Base-by-base conservation (phyloP, 495 filamentous ascomycete species). In the Penicillium antarcticum region DNA sequence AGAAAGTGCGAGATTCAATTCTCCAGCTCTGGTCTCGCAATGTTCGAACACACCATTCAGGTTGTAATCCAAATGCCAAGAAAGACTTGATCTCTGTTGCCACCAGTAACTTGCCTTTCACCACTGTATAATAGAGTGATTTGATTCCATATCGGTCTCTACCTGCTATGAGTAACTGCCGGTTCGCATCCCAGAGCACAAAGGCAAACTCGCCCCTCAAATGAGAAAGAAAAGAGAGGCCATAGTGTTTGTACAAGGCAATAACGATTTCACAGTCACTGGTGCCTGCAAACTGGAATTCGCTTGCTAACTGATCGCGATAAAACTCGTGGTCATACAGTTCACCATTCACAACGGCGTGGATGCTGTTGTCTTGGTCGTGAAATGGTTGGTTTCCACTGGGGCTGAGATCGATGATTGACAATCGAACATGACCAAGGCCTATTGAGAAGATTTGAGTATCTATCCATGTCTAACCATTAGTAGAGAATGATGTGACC, bases 301-400 rank as follows among this genome's bases (percentile, higher is more conserved):
- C 51, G 8, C 51, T 17, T 21, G 55, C 53, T 23, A 76, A 59
- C 14, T 69, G 44, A 0, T 38, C 45, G 3, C 72, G 71, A 16
- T 78, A 59, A 7, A 54, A 44, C 14, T 78, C 70, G 42, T 75
- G 52, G 55, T 77, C 75, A 57, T 81, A 83, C 32, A 83, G 63
- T 55, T 81, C 80, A 48, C 80, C 80, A 48, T 81, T 81, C 45
- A 81, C 72, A 32, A 81, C 72, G 6, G 75, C 78, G 60, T 80
- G 74, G 24, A 81, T 66, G 0, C 34, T 53, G 32, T 57, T 50
- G 37, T 67, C 61, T 13, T 17, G 32, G 56, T 65, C 61, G 39
- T 75, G 67, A 45, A 81, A 72, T 3, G 78, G 79, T 36, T 83
- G 79, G 18, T 57, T 52, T 16, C 71, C 79, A 14, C 55, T 56